Base-by-base conservation (phyloP, 73 alveolate genomes). In the Paramecium biaurelia region DNA sequence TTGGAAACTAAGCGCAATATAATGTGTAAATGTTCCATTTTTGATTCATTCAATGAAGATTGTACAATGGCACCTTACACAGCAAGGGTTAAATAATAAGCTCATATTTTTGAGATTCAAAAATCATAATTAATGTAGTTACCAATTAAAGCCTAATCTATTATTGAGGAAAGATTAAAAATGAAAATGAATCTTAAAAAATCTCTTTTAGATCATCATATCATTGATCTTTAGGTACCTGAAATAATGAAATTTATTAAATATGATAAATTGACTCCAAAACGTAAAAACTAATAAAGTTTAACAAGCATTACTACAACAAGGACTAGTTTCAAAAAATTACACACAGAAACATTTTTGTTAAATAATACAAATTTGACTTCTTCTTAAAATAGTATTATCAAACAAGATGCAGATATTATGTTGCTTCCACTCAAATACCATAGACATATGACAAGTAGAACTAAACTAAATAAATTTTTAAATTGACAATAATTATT, bases 301-400 rank as follows among this genome's bases (percentile, higher is more conserved):
- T 32, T 63, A 30, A 63, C 84, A 7, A 30, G 45, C 20, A 63
- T 63, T 12, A 15, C 45, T 26, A 26, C 84, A 5, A 23, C 24
- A 1, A 63, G 84, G 26, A 11, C 84, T 30, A 63, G 49, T 63
- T 26, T 63, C 9, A 63, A 63, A 3, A 63, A 63, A 26, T 63
- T 63, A 32, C 43, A 63, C 49, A 63, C 84, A 2, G 84, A 63
- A 6, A 63, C 84, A 11, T 63, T 26, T 20, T 30, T 63, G 45
- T 63, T 63, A 12, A 63, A 63, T 63, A 63, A 63, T 32, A 63
- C 84, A 2, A 63, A 63, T 63, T 63, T 63, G 84, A 63, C 84
- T 63, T 63, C 84, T 63, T 63, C 41, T 63, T 63, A 63, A 63
- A 63, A 63, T 63, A 63, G 84, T 63, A 32, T 63, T 63, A 63